Base-by-base conservation (phyloP, 2,329 filamentous ascomycete genomes). In the Hymenoscyphus salicellus region DNA sequence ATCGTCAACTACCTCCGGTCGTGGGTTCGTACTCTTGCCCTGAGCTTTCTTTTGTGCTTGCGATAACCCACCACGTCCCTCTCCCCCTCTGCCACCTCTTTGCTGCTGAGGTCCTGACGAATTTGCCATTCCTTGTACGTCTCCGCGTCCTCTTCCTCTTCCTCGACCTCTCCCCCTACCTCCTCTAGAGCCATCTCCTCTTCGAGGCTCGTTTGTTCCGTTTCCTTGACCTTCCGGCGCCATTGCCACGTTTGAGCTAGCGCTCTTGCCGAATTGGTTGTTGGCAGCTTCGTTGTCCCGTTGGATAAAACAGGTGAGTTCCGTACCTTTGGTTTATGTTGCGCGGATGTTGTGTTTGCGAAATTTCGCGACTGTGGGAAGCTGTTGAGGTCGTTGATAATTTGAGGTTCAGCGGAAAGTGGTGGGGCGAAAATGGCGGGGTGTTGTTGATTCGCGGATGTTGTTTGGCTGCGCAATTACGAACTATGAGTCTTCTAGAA, bases 101-200 rank as follows among this genome's bases (percentile, higher is more conserved):
- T 46, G 55, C n/a, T 20, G 17, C 17, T 41, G 26, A 14, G 56
- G 14, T 58, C n/a, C 41, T n/a, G 49, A 23, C 10, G 41, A 49
- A 43, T 57, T 56, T 14, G 41, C 38, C 17, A 26, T 30, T 58
- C 60, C 61, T 59, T 60, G 32, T 52, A 59, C 56, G 16, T 59
- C 70, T 43, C 75, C 75, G 58, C 74, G 71, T 17, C 66, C 72
- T 56, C 73, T 67, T 23, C 76, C 75, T 61, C 74, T 70, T 61
- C 75, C 78, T 70, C 79, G 74, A 23, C 78, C 76, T 59, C 76
- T 75, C 26, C 75, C 73, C 66, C 77, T 74, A 57, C 77, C 76
- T 52, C 78, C 77, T 46, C 78, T 74, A 58, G 74, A 73, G 8
- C 75, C 71, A 58, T 76, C 72, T 36, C 74, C 72, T 57, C 75